Evolutionary conservation across 2,329 filamentous ascomycete species (phyloP), one percentile per base, ranked within the genome.

Genomic region (Aureobasidium sp.): DNA sequence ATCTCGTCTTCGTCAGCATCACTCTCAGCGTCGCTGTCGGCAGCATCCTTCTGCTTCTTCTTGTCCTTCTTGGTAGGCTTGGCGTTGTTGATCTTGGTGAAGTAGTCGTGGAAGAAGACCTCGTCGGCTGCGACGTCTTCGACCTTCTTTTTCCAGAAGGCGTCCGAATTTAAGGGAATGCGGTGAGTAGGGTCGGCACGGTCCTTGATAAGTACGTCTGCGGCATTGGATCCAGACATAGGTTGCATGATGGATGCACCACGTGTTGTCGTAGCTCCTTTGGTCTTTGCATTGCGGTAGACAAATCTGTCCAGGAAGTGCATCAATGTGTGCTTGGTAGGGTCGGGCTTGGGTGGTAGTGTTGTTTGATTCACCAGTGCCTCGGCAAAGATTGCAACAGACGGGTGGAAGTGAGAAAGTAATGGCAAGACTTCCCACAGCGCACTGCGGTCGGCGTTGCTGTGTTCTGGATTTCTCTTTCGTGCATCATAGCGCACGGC

Each of bases 41-140:
- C 72, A 7, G 26, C 57, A 61, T 75, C 76, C 53, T 74, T 74
- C 55, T 78, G 78, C 69, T 81, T 83, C 66, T 80, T 79, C 56
- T 78, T 76, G 73, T 84, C 82, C 76, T 83, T 83, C 68, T 81
- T 81, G 69, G 80, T 82, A 64, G 73, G 73, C 70, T 82, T 79
- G 68, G 82, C 80, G 67, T 79, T 76, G 66, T 80, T 81, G 12
- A 79, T 77, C 71, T 87, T 83, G 62, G 85, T 87, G 77, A 99
- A 99, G 83, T 99, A 99, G 67, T 91, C 87, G 75, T 99, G 94
- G 84, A 99, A 99, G 84, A 99, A 99, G 42, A 91, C 89, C 72
- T 99, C 94, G 67, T 99, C 92, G 0, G 87, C 90, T 3, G 89
- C 87, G 48, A 99, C 88, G 60, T 97, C 87, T 66, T 91, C 87